Evolutionary conservation across 306 rosid genomes (phyloP).

Genomic region (Vachellia pachyceras): DNA sequence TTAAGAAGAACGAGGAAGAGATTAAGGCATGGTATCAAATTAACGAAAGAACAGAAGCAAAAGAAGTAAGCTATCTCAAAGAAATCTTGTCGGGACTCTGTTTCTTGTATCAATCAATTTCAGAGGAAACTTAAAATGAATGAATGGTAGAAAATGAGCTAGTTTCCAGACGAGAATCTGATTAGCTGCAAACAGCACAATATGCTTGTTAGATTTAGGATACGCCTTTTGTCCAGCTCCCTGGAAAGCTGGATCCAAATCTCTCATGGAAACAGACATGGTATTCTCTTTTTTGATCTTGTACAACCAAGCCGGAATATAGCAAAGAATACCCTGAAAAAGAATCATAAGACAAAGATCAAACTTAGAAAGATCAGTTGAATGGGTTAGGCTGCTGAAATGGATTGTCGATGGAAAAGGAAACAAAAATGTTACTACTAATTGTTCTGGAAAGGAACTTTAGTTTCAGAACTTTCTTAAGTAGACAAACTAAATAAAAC

Average conservation of each 20-base stretch:
- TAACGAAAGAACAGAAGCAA: conserved; percentile 24
- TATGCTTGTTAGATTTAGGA: conserved; percentile 61
- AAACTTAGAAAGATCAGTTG: conserved; percentile 25
- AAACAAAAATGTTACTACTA: conserved; percentile 30
- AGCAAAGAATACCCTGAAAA: conserved; percentile 56
- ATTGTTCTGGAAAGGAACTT: conserved; percentile 33
- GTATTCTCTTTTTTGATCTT: conserved; percentile 45
- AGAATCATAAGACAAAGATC: conserved; percentile 22
- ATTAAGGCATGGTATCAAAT: conserved; percentile 23
- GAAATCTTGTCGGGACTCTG: not conserved
- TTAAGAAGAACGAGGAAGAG: conserved; percentile 52
- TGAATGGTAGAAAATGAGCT: not conserved
- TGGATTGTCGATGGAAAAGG: not conserved
- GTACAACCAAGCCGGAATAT: conserved; percentile 45
- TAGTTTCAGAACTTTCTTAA: conserved; percentile 32
- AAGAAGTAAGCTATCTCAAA: conserved; percentile 33
- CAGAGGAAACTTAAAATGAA: conserved; percentile 3
- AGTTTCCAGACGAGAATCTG: conserved; percentile 6
- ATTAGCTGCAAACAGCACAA: conserved; percentile 32
- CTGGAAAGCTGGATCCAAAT: conserved; percentile 94
- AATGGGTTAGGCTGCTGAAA: conserved; percentile 29
- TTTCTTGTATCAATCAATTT: not conserved
- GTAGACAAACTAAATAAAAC: conserved; percentile 14
- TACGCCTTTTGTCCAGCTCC: conserved; percentile 99
- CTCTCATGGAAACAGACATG: conserved; percentile 93